Evolutionary conservation across 83 land plant species (phyloP), one percentile per base, ranked within the genome.

Genomic region (Picea abies): DNA sequence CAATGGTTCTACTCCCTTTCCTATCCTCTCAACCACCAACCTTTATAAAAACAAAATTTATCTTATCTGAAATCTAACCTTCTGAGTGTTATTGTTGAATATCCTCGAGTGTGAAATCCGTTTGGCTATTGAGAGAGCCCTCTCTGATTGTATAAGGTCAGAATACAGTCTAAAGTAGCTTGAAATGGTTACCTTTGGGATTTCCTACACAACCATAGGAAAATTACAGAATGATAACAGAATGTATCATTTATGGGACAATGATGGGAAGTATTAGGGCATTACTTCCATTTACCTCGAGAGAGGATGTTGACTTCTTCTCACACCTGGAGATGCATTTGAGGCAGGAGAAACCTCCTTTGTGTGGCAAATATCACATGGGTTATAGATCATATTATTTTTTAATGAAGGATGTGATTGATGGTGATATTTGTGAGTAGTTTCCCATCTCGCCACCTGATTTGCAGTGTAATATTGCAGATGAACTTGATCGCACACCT

Each of bases 241-340:
- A 97, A 94, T 88, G 97, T 98, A 32, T 97, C 1, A 86, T 97
- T 3, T 97, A 90, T 85, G 99, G 98, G 26, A 96, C 99, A 23
- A 92, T 97, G 61, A 97, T 97, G 98, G 98, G 98, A 15, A 95
- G 98, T 78, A 79, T 97, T 69, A 98, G 99, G 52, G 98, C 99
- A n/a, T 85, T 97, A 23, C 93, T 94, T 76, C 90, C 99, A 12
- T 97, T 97, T 80, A 84, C 94, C 15, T 96, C 98, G 3, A 88
- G 99, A 22, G 99, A 97, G 78, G 99, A 97, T 87, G 98, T 97
- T 62, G 98, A 97, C 58, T 97, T 97, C 96, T 97, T 97, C 67
- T 93, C 94, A 39, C 99, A 97, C 86, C 84, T 97, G 85, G 98
- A 97, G 88, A 97, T 97, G 99, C 97, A 97, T 84, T 84, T 97